Conservation (phyloP, 2,329 filamentous ascomycete genomes). For the Thelonectria blattea region DNA sequence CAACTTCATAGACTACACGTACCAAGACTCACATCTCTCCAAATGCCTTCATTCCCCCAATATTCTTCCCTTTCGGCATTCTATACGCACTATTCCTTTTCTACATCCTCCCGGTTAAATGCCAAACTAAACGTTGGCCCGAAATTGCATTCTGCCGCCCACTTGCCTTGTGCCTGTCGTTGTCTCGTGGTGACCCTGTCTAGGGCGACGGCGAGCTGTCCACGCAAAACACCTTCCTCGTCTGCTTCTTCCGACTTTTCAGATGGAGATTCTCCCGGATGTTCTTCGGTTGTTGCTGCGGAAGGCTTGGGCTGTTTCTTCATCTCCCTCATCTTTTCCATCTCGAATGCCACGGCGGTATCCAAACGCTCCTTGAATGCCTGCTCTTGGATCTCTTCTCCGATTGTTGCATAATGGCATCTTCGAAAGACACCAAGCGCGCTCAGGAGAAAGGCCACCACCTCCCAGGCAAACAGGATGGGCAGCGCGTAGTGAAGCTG, state of each 20-base stretch:
- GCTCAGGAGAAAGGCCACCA: slow-evolving; percentile 3
- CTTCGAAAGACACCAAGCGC: slow-evolving; percentile 9
- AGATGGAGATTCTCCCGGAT: neutral
- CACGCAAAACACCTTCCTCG: slow-evolving; percentile 1
- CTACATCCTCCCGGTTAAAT: neutral
- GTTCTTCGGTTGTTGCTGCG: neutral
- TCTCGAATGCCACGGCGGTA: slow-evolving; percentile 6
- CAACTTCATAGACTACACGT: too few species aligned
- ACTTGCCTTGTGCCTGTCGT: neutral
- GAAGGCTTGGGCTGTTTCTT: neutral
- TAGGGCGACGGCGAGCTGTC: slow-evolving; percentile 5
- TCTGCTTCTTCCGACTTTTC: neutral
- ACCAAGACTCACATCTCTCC: too few species aligned
- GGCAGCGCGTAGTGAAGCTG: slow-evolving; percentile 27
- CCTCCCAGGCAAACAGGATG: slow-evolving; percentile 30
- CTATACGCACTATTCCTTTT: neutral
- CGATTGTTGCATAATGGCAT: slow-evolving; percentile 9
- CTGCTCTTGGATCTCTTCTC: slow-evolving; percentile 6
- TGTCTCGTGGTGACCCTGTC: slow-evolving; percentile 7
- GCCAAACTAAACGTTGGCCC: slow-evolving; percentile 15
- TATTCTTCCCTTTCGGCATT: too few species aligned
- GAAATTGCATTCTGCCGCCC: slow-evolving; percentile 1
- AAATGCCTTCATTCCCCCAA: too few species aligned
- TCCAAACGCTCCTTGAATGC: slow-evolving; percentile 6
- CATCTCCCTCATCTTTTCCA: neutral